Evolutionary conservation across 805 yeast genomes (phyloP).

Genomic region (Metschnikowia aberdeeniae): DNA sequence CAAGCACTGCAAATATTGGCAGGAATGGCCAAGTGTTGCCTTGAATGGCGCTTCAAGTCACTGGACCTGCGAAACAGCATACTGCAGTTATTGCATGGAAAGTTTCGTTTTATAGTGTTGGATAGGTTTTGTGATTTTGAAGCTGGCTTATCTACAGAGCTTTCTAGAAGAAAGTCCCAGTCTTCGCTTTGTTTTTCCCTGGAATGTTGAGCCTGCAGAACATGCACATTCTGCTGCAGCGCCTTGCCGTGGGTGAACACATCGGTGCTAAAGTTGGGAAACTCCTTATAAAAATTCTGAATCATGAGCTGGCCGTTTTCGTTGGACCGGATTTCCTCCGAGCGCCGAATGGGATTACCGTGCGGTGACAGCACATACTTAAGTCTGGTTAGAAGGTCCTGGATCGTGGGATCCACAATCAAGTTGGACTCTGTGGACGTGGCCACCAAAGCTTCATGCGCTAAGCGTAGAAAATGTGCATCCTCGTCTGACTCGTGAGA

Average conservation of each 20-base stretch:
- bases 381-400: slow-evolving; percentile 52
- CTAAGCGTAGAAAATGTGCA: slow-evolving; percentile 51
- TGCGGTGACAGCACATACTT: slow-evolving; percentile 59
- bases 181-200: slow-evolving; percentile 21
- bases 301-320: slow-evolving; percentile 41
- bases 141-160: slow-evolving; percentile 1
- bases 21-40: slow-evolving; percentile 65
- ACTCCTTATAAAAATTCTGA: slow-evolving; percentile 37
- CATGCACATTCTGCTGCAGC: background rate
- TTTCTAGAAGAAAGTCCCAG: slow-evolving; percentile 30
- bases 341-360: slow-evolving; percentile 43
- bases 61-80: slow-evolving; percentile 63
- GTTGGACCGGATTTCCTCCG: slow-evolving; percentile 32
- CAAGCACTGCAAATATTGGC: slow-evolving; percentile 74
- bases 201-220: slow-evolving; percentile 3
- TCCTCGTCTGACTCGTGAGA: slow-evolving; percentile 38
- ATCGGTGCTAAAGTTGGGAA: slow-evolving; percentile 43
- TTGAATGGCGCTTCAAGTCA: slow-evolving; percentile 70
- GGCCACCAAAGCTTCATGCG: slow-evolving; percentile 58
- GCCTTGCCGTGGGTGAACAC: slow-evolving; percentile 24
- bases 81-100: slow-evolving; percentile 56
- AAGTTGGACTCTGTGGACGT: slow-evolving; percentile 39
- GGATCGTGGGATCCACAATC: slow-evolving; percentile 59
- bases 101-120: slow-evolving; percentile 30
- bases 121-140: background rate